Conservation (phyloP, 2,329 filamentous ascomycete species). For the Neurospora crassa region DNA sequence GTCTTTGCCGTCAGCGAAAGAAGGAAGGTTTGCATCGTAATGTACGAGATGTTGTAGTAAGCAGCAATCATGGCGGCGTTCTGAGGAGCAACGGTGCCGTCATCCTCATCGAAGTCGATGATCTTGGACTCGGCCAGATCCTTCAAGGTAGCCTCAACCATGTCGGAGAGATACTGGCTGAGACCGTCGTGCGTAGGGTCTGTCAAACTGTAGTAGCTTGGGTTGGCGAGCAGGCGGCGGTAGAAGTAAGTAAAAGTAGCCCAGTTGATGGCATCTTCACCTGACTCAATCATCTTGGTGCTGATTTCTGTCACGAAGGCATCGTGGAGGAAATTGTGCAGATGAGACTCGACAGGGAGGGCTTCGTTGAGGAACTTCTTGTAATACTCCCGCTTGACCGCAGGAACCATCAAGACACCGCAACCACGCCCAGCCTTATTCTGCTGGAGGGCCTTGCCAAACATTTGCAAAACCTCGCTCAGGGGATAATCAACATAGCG, state of each 20-base stretch:
- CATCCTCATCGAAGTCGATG: slow-evolving; percentile 89
- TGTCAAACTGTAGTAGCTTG: slow-evolving; percentile 87
- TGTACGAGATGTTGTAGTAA: slow-evolving; percentile 98
- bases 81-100: slow-evolving; percentile 78
- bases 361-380: slow-evolving; percentile 98
- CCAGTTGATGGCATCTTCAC: slow-evolving; percentile 97
- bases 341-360: slow-evolving; percentile 86
- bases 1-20: slow-evolving; percentile 80
- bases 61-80: slow-evolving; percentile 97
- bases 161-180: slow-evolving; percentile 87
- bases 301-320: slow-evolving; percentile 96
- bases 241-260: slow-evolving; percentile 98
- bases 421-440: slow-evolving; percentile 71
- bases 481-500: slow-evolving; percentile 94
- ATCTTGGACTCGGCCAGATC: slow-evolving; percentile 90
- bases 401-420: slow-evolving; percentile 93
- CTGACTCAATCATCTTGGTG: slow-evolving; percentile 89
- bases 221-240: slow-evolving; percentile 84
- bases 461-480: slow-evolving; percentile 94
- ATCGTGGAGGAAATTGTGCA: slow-evolving; percentile 86
- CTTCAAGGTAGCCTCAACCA: slow-evolving; percentile 86
- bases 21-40: slow-evolving; percentile 98
- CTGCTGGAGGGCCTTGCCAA: slow-evolving; percentile 79
- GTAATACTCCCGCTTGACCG: slow-evolving; percentile 94
- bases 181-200: slow-evolving; percentile 86